phyloP scores from a whole-genome alignment of 352 stramenopile species.

The Phytophthora macrochlamydospora region DNA sequence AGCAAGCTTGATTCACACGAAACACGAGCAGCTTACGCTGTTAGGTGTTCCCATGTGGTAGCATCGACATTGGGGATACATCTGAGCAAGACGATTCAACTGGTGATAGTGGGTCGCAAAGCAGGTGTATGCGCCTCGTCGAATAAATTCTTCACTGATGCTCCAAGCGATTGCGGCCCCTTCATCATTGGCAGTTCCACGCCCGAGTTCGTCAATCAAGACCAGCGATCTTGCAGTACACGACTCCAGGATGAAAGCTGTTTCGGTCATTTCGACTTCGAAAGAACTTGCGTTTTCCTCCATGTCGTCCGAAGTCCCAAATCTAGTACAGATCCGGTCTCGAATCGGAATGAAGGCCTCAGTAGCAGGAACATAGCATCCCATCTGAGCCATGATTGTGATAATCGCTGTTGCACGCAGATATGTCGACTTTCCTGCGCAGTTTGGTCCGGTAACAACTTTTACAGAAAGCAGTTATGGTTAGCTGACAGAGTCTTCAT shows the following conservation, averaged over 20 bases:
- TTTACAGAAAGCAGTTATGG: background rate
- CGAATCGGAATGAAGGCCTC: constrained; percentile 83
- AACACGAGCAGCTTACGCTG: too few relatives aligned
- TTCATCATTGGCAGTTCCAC: constrained; percentile 91
- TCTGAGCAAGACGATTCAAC: constrained; percentile 60
- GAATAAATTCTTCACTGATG: constrained; percentile 83
- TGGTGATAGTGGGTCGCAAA: constrained; percentile 93
- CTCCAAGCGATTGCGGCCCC: constrained; percentile 90
- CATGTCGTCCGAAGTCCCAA: constrained; percentile 93
- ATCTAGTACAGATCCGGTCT: constrained; percentile 90
- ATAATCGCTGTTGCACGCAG: constrained; percentile 85
- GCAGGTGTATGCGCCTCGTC: constrained; percentile 72
- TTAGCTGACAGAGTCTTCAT: too few relatives aligned
- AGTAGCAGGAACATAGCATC: constrained; percentile 88
- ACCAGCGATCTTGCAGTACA: constrained; percentile 77
- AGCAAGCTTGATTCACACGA: background rate
- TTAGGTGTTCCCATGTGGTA: constrained; percentile 64
- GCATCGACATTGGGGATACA: constrained; percentile 72
- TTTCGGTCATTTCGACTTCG: constrained; percentile 91
- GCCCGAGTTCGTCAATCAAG: constrained; percentile 91
- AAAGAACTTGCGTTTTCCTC: constrained; percentile 94
- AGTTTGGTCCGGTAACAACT: constrained; percentile 93
- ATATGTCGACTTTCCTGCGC: constrained; percentile 92
- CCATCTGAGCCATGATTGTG: constrained; percentile 92
- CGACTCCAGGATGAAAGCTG: constrained; percentile 84